A percentile compares a stretch with the other conserved stretches of the same genome.
Conservation (phyloP, 495 filamentous ascomycete species). For the Letharia lupina region DNA sequence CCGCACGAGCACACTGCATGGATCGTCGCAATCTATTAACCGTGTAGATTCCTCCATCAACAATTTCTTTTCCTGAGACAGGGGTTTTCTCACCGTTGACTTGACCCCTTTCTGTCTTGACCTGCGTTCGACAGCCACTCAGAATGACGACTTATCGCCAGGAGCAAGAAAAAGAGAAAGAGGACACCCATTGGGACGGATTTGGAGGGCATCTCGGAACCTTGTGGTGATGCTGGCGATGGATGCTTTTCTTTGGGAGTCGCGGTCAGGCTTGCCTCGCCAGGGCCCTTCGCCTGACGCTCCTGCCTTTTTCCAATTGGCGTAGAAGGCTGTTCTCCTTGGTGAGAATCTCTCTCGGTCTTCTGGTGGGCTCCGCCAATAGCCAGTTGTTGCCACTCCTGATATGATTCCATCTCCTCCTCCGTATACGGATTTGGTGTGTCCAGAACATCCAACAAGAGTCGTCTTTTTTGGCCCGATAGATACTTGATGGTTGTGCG, state of each 20-base stretch:
- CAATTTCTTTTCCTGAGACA: no score
- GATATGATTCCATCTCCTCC: not conserved
- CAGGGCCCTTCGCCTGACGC: not conserved
- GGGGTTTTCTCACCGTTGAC: no score
- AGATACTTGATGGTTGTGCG: not conserved
- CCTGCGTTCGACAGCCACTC: no score
- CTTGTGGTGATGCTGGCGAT: not conserved
- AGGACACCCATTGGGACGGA: not conserved
- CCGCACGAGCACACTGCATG: no score
- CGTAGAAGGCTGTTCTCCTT: not conserved
- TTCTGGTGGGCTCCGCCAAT: rapidly evolving
- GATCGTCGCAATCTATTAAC: no score
- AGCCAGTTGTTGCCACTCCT: not conserved
- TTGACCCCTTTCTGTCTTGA: no score
- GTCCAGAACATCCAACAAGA: not conserved
- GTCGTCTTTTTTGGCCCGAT: not conserved
- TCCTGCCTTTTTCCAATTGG: not conserved
- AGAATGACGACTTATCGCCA: not conserved
- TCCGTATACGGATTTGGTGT: not conserved
- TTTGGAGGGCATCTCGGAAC: not conserved
- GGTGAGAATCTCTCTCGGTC: not conserved
- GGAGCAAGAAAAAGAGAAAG: not conserved
- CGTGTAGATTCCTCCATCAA: no score
- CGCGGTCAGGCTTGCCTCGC: not conserved
- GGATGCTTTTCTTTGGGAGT: not conserved